Evolutionary conservation across 2,329 filamentous ascomycete genomes (phyloP), one percentile per base, ranked within the genome.

Genomic region (Pleomassaria siparia): DNA sequence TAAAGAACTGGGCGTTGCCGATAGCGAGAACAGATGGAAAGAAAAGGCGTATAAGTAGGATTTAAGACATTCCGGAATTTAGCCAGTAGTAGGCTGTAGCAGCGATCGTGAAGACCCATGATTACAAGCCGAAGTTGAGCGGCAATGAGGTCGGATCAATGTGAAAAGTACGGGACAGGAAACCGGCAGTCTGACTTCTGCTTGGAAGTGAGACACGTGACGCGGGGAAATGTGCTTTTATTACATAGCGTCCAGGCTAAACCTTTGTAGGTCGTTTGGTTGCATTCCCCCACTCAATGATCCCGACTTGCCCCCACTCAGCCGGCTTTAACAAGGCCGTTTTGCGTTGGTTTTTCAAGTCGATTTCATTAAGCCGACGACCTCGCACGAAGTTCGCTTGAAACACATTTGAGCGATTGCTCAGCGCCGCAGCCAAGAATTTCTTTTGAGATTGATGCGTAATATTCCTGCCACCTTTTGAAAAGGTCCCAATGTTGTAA

Each of bases 121-220:
- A 47, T 57, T 45, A 29, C 40, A 29, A 56, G 53, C 53, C 57
- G 53, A 52, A 24, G 25, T 16, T 2, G n/a, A 11, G 37, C 57
- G 57, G 55, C 54, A 58, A 25, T 40, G 16, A 33, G 24, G 22
- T 29, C 30, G 28, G 39, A 36, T n/a, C 33, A 44, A 32, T 36
- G 30, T 20, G 25, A 24, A n/a, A n/a, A n/a, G n/a, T n/a, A 44
- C 51, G 51, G 54, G 44, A 46, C 28, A 44, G 43, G 44, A 50
- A 49, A 45, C 33, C 54, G 56, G 56, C 54, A 57, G 46, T 56
- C 45, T 43, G 37, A 28, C 10, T 4, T 25, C 36, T 18, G 10
- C 25, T 32, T 5, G 18, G 13, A 13, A 35, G 16, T n/a, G n/a
- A n/a, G n/a, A n/a, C 29, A 30, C 29, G 29, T 30, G 29, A 30